Evolutionary conservation across 2,329 filamentous ascomycete genomes (phyloP).

Genomic region (Claviceps sp.): DNA sequence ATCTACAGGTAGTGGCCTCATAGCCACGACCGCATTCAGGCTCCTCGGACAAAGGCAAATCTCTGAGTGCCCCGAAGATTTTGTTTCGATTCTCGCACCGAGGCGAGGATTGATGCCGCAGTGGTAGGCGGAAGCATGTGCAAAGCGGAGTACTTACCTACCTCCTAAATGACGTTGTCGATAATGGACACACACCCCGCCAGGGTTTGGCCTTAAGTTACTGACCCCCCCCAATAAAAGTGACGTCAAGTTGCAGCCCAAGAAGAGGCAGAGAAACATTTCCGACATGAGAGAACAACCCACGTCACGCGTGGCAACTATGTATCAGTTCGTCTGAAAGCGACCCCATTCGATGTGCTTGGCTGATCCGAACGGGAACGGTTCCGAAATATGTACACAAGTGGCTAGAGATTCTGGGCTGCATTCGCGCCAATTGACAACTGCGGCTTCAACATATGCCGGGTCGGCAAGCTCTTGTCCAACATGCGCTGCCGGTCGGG

Average conservation of each 20-base stretch:
- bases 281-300: background rate
- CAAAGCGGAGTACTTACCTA: background rate
- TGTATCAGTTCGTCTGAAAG: background rate
- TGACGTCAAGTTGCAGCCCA: background rate
- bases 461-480: no score
- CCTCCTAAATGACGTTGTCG: background rate
- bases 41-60: no score
- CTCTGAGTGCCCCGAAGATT: no score
- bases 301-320: background rate
- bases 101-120: background rate
- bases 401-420: background rate
- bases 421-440: background rate
- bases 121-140: background rate
- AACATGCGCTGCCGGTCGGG: no score
- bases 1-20: no score
- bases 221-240: background rate
- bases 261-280: background rate
- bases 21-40: no score
- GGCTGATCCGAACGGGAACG: background rate
- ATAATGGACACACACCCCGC: background rate
- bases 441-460: background rate
- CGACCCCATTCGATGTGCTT: background rate
- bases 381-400: background rate
- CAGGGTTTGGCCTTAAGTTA: background rate
- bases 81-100: background rate